Evolutionary conservation across 148 eudicot genomes (phyloP), one percentile per base, ranked within the genome.

Genomic region (Dianthus caryophyllus): DNA sequence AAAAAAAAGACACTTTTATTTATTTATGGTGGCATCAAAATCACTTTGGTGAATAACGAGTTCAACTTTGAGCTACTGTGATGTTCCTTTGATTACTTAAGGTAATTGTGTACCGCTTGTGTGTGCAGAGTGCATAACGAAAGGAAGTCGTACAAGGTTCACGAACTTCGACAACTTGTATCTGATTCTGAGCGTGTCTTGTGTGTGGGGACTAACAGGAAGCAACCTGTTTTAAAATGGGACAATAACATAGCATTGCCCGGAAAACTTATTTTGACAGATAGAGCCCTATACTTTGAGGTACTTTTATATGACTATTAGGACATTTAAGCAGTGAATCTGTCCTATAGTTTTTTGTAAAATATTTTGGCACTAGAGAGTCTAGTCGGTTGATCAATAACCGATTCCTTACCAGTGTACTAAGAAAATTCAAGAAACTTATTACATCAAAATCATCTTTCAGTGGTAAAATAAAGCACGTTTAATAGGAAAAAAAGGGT

Each of bases 211-310:
- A 83, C 87, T 66, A 79, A 87, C 80, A 78, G 83, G 77, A 85
- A 85, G 83, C 92, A 84, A 65, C 96, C 96, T 67, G 90, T 91
- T 46, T 70, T 91, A 64, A 85, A 77, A 84, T 91, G 97, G 97
- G 87, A 91, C 69, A 83, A 85, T 65, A 87, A 88, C 82, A 82
- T 88, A 80, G 93, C 96, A 64, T 88, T 92, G 90, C 97, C 97
- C 2, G 97, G 97, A 73, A 87, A 87, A 73, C 77, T 88, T 66
- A 87, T 85, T 29, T 81, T 91, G 87, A 91, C 97, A 21, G 93
- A 91, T 68, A 87, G 69, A 64, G 90, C 96, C 58, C 87, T 91
- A 17, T 87, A 91, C 82, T 91, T 88, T 77, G 97, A 91, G 96
- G 97, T 91, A 82, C 22, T 52, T 66, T 18, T 56, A 22, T 27